A percentile compares a stretch with the other conserved stretches of the same genome.
Conservation (phyloP, 2,329 filamentous ascomycete species). For the Canariomyces notabilis region DNA sequence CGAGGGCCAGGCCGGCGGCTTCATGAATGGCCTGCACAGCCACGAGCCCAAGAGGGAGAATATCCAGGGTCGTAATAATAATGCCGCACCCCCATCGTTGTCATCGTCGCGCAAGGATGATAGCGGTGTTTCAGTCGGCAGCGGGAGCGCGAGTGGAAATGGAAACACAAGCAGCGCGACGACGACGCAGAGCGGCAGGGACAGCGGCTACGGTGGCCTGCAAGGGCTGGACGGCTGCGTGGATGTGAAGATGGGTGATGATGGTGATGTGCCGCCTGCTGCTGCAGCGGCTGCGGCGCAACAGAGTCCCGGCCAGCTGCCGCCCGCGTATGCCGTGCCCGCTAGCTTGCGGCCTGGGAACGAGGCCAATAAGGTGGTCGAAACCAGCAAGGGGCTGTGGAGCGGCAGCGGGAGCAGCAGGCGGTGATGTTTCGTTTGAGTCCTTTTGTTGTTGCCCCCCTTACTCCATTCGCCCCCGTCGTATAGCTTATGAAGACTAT, state of each 20-base stretch:
- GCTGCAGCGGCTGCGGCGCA: neutral
- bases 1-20: conserved; percentile 48
- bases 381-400: conserved; percentile 62
- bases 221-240: conserved; percentile 27
- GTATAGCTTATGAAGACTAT: neutral
- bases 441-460: neutral
- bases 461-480: neutral
- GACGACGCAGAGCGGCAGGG: conserved; percentile 27
- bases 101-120: conserved; percentile 41
- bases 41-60: conserved; percentile 17
- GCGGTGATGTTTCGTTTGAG: conserved; percentile 13
- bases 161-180: no score
- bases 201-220: conserved; percentile 46
- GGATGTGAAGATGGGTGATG: conserved; percentile 48
- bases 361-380: conserved; percentile 52
- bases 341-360: conserved; percentile 51
- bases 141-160: no score
- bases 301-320: neutral
- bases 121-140: conserved; percentile 37
- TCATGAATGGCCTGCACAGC: conserved; percentile 55
- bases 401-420: conserved; percentile 33
- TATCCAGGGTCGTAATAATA: no score
- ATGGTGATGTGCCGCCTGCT: conserved; percentile 40
- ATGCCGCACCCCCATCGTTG: no score
- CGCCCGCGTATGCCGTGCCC: conserved; percentile 35